These are phyloP conservation scores for Corymbia citriodora DNA, from an alignment of 441 rosid species.

Conservation along the genomic window DNA sequence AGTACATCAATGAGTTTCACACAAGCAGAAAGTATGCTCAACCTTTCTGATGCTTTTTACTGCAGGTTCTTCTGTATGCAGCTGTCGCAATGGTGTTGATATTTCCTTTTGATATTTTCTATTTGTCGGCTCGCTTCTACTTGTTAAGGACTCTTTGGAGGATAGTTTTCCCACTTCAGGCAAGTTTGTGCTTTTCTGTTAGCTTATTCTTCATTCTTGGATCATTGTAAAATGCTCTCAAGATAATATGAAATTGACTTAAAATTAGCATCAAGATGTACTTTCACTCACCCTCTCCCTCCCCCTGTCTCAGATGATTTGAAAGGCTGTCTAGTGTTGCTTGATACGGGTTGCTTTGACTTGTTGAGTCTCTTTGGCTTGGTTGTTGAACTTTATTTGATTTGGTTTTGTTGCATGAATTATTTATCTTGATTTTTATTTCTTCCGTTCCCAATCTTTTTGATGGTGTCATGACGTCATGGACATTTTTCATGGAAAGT, in stretches of 20 bases:
- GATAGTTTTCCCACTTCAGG: slow-evolving; percentile 88
- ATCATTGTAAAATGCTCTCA: neutral
- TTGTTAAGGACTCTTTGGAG: slow-evolving; percentile 89
- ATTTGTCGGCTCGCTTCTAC: slow-evolving; percentile 77
- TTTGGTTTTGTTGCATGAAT: neutral
- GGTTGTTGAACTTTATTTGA: neutral
- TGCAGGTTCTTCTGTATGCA: slow-evolving; percentile 83
- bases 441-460: neutral
- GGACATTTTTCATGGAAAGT: neutral
- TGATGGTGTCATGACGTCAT: neutral
- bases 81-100: slow-evolving; percentile 65
- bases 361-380: neutral
- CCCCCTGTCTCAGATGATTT: neutral
- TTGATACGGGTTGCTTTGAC: neutral
- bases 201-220: neutral
- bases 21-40: neutral
- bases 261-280: neutral
- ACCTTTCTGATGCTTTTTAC: neutral
- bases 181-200: slow-evolving; percentile 11
- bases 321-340: neutral
- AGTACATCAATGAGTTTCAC: neutral
- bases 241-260: neutral
- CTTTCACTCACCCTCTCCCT: neutral
- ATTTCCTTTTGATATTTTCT: slow-evolving; percentile 88
- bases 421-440: neutral